Conservation (phyloP, 2,329 filamentous ascomycete species). For the Drechslerella dactyloides region DNA sequence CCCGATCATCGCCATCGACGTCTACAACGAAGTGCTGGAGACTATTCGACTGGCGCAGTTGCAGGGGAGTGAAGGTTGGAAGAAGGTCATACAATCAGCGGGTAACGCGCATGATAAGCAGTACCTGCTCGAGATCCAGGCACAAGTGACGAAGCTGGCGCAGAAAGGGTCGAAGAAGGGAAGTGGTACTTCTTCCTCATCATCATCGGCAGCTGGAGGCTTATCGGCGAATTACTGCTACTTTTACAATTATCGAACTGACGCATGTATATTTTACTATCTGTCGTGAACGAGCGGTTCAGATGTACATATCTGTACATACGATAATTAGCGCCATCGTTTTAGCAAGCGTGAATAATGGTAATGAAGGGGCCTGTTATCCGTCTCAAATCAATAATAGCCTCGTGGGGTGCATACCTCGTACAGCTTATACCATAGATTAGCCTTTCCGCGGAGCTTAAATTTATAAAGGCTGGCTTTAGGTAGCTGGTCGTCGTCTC, state of each 20-base stretch:
- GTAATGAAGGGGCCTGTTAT: no score
- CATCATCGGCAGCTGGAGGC: slow-evolving; percentile 60
- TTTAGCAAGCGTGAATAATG: not conserved
- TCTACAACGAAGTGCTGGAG: slow-evolving; percentile 80
- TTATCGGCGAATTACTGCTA: slow-evolving; percentile 70
- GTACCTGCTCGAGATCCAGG: slow-evolving; percentile 82
- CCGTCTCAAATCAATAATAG: no score
- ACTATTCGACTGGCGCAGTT: slow-evolving; percentile 75
- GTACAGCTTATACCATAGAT: no score
- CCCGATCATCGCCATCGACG: slow-evolving; percentile 86
- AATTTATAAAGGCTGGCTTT: no score
- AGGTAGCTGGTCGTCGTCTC: no score
- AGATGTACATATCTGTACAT: slow-evolving; percentile 47
- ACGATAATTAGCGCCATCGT: not conserved
- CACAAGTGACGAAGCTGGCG: slow-evolving; percentile 71
- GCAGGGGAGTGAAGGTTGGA: slow-evolving; percentile 83
- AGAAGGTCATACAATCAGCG: slow-evolving; percentile 80
- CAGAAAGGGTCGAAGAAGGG: slow-evolving; percentile 63
- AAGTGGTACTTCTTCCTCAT: slow-evolving; percentile 43
- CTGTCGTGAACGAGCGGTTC: slow-evolving; percentile 60
- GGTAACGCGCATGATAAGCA: slow-evolving; percentile 62
- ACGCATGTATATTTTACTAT: slow-evolving; percentile 84
- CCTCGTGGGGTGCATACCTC: no score
- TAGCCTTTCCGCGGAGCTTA: no score
- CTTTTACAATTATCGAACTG: slow-evolving; percentile 89